Evolutionary conservation across 2,329 filamentous ascomycete species (phyloP).

Genomic region (Davidsoniella virescens): DNA sequence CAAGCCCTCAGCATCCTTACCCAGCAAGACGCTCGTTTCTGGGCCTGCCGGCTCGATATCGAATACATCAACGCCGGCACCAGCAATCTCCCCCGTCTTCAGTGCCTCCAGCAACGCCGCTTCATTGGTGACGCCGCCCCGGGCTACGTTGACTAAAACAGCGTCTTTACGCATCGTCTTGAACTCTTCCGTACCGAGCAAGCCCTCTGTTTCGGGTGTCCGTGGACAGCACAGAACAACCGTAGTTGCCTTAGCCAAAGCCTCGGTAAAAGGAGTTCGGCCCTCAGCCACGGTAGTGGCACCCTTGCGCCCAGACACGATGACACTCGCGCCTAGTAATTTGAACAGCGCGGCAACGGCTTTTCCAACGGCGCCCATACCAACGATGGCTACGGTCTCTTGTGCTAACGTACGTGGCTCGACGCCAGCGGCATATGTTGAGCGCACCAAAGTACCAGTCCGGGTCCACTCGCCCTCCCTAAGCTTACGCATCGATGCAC

Average conservation of each 20-base stretch:
- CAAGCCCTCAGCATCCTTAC: background rate
- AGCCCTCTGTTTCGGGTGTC: constrained; percentile 57
- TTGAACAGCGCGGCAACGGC: constrained; percentile 1
- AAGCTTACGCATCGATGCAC: background rate
- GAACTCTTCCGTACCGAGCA: constrained; percentile 31
- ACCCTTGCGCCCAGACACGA: constrained; percentile 6
- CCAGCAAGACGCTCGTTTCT: constrained; percentile 13
- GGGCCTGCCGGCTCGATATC: constrained; percentile 50
- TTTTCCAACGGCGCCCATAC: constrained; percentile 8
- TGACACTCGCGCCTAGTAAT: background rate
- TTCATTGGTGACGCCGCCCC: constrained; percentile 70
- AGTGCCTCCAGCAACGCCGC: constrained; percentile 53
- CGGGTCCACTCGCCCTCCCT: background rate
- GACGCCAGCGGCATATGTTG: background rate
- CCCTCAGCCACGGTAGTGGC: background rate
- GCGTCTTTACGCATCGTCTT: constrained; percentile 56
- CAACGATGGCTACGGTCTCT: constrained; percentile 5
- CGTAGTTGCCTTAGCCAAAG: constrained; percentile 56
- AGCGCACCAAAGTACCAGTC: constrained; percentile 2
- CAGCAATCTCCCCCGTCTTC: constrained; percentile 54
- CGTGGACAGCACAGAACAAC: constrained; percentile 69
- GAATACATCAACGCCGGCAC: constrained; percentile 67
- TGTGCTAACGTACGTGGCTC: constrained; percentile 4
- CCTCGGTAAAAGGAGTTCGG: constrained; percentile 22
- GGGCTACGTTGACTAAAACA: constrained; percentile 61